Conservation (phyloP, 192 early-diverging fungal species). For the Chytriomyces confervae region DNA sequence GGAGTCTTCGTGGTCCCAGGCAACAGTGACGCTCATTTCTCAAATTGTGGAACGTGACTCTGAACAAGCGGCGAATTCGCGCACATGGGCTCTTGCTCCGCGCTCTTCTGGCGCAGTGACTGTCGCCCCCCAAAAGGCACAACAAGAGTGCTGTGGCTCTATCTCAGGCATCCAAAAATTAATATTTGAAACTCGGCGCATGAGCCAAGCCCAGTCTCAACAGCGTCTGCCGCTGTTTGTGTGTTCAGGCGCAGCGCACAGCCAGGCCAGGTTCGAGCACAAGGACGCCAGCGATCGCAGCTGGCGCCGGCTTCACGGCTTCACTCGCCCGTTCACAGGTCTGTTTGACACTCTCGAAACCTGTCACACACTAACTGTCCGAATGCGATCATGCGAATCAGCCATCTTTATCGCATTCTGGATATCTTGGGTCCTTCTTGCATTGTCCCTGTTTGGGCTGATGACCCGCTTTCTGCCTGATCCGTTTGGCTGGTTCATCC, state of each 20-base stretch:
- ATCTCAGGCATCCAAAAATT: not conserved
- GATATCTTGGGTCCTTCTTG: not conserved
- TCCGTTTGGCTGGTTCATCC: not conserved
- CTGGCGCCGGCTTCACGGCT: not conserved
- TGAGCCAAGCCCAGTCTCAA: not conserved
- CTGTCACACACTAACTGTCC: no score
- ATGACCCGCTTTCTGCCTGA: not conserved
- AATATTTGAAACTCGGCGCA: not conserved
- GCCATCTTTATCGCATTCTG: not conserved
- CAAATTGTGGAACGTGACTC: no score
- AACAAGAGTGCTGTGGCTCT: not conserved
- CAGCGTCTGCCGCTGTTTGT: not conserved
- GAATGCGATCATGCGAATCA: no score
- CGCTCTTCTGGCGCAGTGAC: not conserved
- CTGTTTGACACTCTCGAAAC: no score
- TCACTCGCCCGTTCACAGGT: not conserved
- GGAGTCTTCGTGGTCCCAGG: constrained; percentile 5
- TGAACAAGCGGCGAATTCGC: no score
- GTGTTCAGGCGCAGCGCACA: not conserved
- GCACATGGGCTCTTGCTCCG: no score
- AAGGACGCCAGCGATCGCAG: not conserved
- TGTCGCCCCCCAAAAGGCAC: not conserved
- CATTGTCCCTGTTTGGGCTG: not conserved
- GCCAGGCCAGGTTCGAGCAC: not conserved
- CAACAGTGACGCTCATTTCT: not conserved